Evolutionary conservation across 1,284 basidiomycete species (phyloP).

Genomic region (Naganishia liquefaciens): DNA sequence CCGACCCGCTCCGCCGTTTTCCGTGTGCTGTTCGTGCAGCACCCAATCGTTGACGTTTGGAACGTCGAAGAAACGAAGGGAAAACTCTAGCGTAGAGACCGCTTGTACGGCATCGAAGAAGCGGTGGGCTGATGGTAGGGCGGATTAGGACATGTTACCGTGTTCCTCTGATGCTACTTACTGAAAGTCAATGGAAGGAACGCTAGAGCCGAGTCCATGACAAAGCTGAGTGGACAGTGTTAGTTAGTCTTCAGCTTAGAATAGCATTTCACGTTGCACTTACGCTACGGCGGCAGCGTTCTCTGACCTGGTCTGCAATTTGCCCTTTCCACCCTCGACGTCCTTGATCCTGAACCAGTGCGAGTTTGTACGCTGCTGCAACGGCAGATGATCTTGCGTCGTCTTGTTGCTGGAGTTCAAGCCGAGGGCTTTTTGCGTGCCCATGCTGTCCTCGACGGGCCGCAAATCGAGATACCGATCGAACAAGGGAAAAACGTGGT

Average conservation of each 20-base stretch:
- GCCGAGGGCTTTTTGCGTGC: constrained; percentile 13
- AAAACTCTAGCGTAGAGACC: constrained; percentile 20
- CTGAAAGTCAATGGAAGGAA: constrained; percentile 25
- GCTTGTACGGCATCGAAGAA: constrained; percentile 21
- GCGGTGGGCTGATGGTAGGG: neutral
- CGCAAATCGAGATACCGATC: constrained; percentile 14
- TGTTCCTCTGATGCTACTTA: neutral
- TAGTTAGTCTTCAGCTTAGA: too few relatives aligned
- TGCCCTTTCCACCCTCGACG: neutral
- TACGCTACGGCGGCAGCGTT: constrained; percentile 24
- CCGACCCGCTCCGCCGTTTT: constrained; percentile 11
- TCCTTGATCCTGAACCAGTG: constrained; percentile 24
- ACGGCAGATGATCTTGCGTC: constrained; percentile 5
- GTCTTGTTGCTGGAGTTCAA: constrained; percentile 8
- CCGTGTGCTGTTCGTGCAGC: constrained; percentile 26
- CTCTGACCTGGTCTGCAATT: constrained; percentile 4
- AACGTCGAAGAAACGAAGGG: constrained; percentile 23
- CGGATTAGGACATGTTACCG: neutral
- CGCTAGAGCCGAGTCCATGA: constrained; percentile 22
- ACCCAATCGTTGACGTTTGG: constrained; percentile 25
- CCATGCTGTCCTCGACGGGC: constrained; percentile 10
- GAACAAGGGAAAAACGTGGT: constrained; percentile 20
- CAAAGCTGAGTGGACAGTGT: neutral
- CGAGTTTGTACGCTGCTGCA: constrained; percentile 14
- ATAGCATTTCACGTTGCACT: too few relatives aligned